Evolutionary conservation across 2,329 filamentous ascomycete species (phyloP).

Genomic region (Aspergillus hiratsukae): DNA sequence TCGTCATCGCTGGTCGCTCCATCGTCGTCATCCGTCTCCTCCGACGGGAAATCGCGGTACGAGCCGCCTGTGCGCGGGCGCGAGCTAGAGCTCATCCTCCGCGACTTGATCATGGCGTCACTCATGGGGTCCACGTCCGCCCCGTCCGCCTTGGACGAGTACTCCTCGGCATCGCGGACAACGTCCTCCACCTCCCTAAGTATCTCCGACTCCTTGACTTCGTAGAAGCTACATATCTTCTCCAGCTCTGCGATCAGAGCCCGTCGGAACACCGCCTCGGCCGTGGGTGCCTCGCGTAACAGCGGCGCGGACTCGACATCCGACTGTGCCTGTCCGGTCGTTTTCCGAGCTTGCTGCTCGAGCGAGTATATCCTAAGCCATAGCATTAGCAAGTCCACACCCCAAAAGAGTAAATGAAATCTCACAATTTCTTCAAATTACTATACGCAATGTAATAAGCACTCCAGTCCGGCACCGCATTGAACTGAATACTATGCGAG

Average conservation of each 20-base stretch:
- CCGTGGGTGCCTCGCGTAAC: slow-evolving; percentile 61
- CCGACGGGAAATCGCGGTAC: slow-evolving; percentile 48
- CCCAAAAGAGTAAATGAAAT: slow-evolving; percentile 17
- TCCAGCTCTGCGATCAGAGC: slow-evolving; percentile 86
- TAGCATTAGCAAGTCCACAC: slow-evolving; percentile 2
- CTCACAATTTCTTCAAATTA: slow-evolving; percentile 96
- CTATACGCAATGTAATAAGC: slow-evolving; percentile 97
- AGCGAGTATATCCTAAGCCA: slow-evolving; percentile 78
- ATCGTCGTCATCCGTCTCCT: slow-evolving; percentile 40
- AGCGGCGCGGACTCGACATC: slow-evolving; percentile 85
- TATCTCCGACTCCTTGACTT: slow-evolving; percentile 82
- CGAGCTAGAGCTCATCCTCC: slow-evolving; percentile 39
- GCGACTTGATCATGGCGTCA: slow-evolving; percentile 39
- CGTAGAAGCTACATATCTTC: slow-evolving; percentile 89
- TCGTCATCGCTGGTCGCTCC: slow-evolving; percentile 43
- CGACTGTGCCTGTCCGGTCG: slow-evolving; percentile 45
- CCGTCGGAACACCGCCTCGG: slow-evolving; percentile 75
- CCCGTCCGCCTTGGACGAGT: slow-evolving; percentile 55
- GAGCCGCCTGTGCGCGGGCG: slow-evolving; percentile 46
- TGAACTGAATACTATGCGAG: slow-evolving; percentile 98
- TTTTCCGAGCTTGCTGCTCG: slow-evolving; percentile 74
- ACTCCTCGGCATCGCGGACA: slow-evolving; percentile 67
- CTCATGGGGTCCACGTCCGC: slow-evolving; percentile 41
- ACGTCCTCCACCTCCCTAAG: slow-evolving; percentile 73
- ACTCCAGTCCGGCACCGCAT: slow-evolving; percentile 99